phyloP scores from a whole-genome alignment of 2,329 filamentous ascomycete species.

The Colletotrichum higginsianum region DNA sequence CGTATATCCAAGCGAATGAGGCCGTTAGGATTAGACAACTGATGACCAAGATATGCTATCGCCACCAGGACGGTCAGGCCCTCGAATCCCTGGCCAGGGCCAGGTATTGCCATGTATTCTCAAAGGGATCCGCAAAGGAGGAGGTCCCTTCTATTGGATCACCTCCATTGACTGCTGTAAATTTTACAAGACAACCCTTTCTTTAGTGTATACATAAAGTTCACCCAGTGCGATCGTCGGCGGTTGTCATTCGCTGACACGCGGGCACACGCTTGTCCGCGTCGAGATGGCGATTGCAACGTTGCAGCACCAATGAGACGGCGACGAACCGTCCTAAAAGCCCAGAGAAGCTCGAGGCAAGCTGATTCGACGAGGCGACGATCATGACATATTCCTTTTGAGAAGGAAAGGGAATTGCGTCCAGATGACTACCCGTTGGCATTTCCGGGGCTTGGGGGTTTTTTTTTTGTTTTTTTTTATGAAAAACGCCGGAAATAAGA shows the following conservation, averaged over 20 bases:
- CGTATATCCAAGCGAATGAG: conserved; percentile 4
- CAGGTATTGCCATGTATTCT: too few species aligned
- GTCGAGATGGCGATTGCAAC: conserved; percentile 39
- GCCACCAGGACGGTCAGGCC: neutral
- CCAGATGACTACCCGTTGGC: neutral
- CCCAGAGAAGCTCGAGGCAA: conserved; percentile 10
- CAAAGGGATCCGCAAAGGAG: too few species aligned
- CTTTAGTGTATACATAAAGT: neutral
- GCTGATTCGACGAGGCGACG: conserved; percentile 25
- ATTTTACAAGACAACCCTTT: neutral
- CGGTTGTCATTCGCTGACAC: conserved; percentile 21
- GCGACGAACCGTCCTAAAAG: conserved; percentile 21
- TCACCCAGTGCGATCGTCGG: conserved; percentile 6
- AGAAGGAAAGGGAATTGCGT: neutral
- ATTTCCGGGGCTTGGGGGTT: neutral
- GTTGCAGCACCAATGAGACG: conserved; percentile 38
- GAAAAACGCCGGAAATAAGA: neutral
- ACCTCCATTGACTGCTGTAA: neutral
- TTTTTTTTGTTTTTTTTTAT: too few species aligned
- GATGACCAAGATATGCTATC: neutral
- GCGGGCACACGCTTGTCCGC: conserved; percentile 18
- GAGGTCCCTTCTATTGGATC: neutral
- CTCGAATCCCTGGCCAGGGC: neutral
- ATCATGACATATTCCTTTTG: conserved; percentile 19
- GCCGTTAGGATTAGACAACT: neutral